Evolutionary conservation across 495 filamentous ascomycete genomes (phyloP), one percentile per base, ranked within the genome.

Genomic region (Xylaria venustula): DNA sequence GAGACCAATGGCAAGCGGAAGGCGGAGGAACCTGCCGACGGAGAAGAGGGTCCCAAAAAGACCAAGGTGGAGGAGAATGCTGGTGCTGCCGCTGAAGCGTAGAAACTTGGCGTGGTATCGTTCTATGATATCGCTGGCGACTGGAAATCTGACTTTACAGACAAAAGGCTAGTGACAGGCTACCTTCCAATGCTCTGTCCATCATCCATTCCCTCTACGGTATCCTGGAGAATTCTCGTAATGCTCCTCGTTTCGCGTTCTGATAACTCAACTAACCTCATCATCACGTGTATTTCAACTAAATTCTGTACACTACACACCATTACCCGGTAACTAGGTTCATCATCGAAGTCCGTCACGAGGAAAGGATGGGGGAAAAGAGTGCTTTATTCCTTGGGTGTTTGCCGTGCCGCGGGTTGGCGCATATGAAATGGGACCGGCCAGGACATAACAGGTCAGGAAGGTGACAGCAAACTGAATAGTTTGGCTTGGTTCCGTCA

Each of bases 1-100:
- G 71, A 68, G 48, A 65, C 63, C 1, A 72, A 72, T 19, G 73
- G 69, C 30, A 79, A 79, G 69, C 73, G 76, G 7, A 82, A 84
- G 73, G 73, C 76, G 30, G 67, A 83, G 63, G 77, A 83, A 7
- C 66, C 71, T 6, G 64, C 57, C 3, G 73, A 72, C 2, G 76
- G 72, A 15, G 65, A 72, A 15, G 71, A 68, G 41, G 73, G 72
- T 17, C 58, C 65, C 9, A 78, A 79, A 64, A 79, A 75, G 64
- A 48, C 67, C 11, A 76, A 72, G 51, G 65, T 73, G 50, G 70
- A 67, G 15, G 71, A 70, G 28, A 62, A 65, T 12, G 5, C 58
- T 3, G 28, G 15, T 28, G 37, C 37, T 28, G 28, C 22, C n/a
- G 20, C 53, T 26, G 50, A 58, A 12, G 14, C 61, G 37, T 57